These are phyloP conservation scores for Coleophoma eucalyptorum DNA, from an alignment of 2,329 filamentous ascomycete genomes.

Conservation along the genomic window DNA sequence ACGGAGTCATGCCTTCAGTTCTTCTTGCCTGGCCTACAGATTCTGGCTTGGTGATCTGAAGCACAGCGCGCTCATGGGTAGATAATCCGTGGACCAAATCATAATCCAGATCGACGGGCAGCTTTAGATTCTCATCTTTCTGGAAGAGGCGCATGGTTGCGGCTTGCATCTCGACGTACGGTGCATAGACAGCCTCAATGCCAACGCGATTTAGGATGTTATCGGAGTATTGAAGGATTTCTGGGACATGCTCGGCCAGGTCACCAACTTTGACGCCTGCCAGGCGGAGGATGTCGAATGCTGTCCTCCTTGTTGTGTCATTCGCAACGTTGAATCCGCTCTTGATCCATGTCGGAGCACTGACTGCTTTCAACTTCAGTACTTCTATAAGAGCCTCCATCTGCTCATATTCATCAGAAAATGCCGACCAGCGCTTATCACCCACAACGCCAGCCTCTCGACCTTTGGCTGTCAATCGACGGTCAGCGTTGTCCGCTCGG, in stretches of 20 bases:
- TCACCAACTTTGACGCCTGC: constrained; percentile 53
- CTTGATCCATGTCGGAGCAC: constrained; percentile 62
- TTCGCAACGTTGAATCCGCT: constrained; percentile 66
- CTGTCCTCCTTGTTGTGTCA: constrained; percentile 65
- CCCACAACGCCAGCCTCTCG: constrained; percentile 72
- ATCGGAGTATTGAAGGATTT: constrained; percentile 47
- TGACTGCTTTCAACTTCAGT: constrained; percentile 55
- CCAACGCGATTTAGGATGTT: constrained; percentile 66
- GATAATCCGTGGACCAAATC: constrained; percentile 69
- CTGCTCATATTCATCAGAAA: constrained; percentile 60
- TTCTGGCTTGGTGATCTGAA: constrained; percentile 71
- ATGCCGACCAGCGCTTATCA: constrained; percentile 73
- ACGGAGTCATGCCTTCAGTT: constrained; percentile 73
- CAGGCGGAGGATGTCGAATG: constrained; percentile 75
- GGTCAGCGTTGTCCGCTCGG: constrained; percentile 90
- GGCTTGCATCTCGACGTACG: constrained; percentile 74
- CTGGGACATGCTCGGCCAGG: constrained; percentile 55
- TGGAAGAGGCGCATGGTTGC: constrained; percentile 63
- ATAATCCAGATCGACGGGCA: constrained; percentile 78
- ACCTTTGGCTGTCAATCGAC: constrained; percentile 77
- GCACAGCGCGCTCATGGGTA: constrained; percentile 69
- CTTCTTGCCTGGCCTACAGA: constrained; percentile 84
- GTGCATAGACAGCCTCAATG: constrained; percentile 83
- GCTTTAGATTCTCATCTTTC: constrained; percentile 69
- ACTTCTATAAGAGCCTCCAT: constrained; percentile 62